phyloP scores from a whole-genome alignment of 805 yeast species.

The Saturnispora galanensis region DNA sequence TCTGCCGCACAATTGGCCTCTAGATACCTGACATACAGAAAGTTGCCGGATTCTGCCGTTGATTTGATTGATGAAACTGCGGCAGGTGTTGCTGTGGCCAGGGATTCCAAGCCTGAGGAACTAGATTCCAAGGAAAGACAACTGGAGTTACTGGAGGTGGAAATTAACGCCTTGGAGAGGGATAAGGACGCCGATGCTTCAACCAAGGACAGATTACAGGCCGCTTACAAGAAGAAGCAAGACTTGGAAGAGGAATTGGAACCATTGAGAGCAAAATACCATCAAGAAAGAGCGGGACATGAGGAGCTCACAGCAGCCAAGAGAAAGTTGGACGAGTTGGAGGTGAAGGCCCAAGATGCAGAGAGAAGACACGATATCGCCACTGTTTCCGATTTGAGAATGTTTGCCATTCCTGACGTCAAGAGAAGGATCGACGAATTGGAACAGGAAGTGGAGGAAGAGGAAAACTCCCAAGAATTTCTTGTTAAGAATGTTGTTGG shows the following conservation, averaged over 20 bases:
- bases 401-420: slow-evolving; percentile 94
- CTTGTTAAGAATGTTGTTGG: slow-evolving; percentile 87
- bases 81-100: slow-evolving; percentile 94
- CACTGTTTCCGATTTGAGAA: slow-evolving; percentile 90
- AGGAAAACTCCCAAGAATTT: slow-evolving; percentile 35
- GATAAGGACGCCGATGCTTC: slow-evolving; percentile 78
- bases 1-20: slow-evolving; percentile 92
- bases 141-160: slow-evolving; percentile 84
- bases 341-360: slow-evolving; percentile 88
- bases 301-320: slow-evolving; percentile 84
- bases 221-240: slow-evolving; percentile 72
- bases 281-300: slow-evolving; percentile 82
- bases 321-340: slow-evolving; percentile 85
- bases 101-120: slow-evolving; percentile 97
- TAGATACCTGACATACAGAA: slow-evolving; percentile 88
- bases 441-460: slow-evolving; percentile 69
- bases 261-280: slow-evolving; percentile 78
- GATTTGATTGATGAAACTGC: slow-evolving; percentile 94
- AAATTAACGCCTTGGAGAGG: slow-evolving; percentile 93
- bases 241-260: slow-evolving; percentile 74
- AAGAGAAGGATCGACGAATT: slow-evolving; percentile 63
- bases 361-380: slow-evolving; percentile 94
- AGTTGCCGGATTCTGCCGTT: slow-evolving; percentile 94
- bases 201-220: slow-evolving; percentile 76
- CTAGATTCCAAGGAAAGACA: slow-evolving; percentile 90